phyloP scores from a whole-genome alignment of 108 stramenopile species.

The Aurantiochytrium sp. region DNA sequence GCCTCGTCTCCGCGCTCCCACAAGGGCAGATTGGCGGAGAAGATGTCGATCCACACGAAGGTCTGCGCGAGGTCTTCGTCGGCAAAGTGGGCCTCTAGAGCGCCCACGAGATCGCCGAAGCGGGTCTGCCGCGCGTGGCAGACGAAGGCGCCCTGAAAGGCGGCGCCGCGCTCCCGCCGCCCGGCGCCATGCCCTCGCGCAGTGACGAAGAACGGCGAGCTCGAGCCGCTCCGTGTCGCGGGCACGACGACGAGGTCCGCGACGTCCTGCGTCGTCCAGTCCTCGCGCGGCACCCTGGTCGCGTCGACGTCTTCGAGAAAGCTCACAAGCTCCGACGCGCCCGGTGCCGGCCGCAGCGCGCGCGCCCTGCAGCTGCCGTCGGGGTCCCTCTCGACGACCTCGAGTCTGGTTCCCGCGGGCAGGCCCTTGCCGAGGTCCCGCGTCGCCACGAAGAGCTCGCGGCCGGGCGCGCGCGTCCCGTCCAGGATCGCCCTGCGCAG shows the following conservation, averaged over 20 bases:
- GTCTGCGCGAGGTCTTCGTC: neutral
- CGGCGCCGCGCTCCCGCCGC: neutral
- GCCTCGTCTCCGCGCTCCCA: neutral
- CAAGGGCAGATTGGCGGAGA: neutral
- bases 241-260: neutral
- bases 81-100: neutral
- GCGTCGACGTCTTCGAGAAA: neutral
- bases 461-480: neutral
- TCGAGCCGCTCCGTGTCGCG: neutral
- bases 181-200: neutral
- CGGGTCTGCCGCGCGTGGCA: neutral
- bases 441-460: neutral
- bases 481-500: neutral
- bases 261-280: slow-evolving; percentile 10
- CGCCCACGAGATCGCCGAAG: neutral
- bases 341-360: no score
- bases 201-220: neutral
- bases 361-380: no score
- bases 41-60: neutral
- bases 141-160: neutral
- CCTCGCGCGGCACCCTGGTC: neutral
- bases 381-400: neutral
- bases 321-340: neutral
- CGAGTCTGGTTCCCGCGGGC: neutral
- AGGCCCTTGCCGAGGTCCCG: neutral